Conservation (phyloP, 352 stramenopile genomes). For the Globisporangium abappressorium region DNA sequence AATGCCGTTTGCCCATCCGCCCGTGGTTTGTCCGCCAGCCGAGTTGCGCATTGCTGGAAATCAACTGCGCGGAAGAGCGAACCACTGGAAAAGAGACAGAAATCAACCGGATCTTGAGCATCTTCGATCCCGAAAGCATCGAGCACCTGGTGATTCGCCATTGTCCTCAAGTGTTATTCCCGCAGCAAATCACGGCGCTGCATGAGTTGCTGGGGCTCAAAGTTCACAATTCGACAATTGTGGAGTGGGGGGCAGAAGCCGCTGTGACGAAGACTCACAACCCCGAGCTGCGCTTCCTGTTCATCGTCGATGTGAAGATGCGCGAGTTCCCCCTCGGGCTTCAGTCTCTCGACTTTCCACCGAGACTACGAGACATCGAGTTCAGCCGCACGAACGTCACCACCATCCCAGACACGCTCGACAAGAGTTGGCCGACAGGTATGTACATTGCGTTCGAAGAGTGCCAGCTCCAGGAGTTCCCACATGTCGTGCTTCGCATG, state of each 20-base stretch:
- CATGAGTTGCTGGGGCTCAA: slow-evolving; percentile 24
- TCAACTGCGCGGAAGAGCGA: slow-evolving; percentile 19
- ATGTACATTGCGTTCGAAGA: slow-evolving; percentile 16
- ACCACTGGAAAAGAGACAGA: slow-evolving; percentile 12
- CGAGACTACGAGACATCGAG: slow-evolving; percentile 12
- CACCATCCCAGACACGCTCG: slow-evolving; percentile 12
- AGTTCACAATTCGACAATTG: slow-evolving; percentile 31
- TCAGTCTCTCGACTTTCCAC: slow-evolving; percentile 5
- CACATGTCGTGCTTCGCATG: slow-evolving; percentile 1
- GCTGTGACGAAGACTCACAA: slow-evolving; percentile 15
- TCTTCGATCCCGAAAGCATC: slow-evolving; percentile 16
- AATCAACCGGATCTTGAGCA: slow-evolving; percentile 16
- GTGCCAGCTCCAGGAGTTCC: slow-evolving; percentile 15
- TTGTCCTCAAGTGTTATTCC: slow-evolving; percentile 21
- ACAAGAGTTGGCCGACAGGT: slow-evolving; percentile 10
- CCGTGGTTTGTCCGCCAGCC: slow-evolving; percentile 24
- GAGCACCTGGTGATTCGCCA: slow-evolving; percentile 29
- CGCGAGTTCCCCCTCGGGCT: slow-evolving; percentile 13
- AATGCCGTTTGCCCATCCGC: slow-evolving; percentile 23
- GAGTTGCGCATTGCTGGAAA: slow-evolving; percentile 28
- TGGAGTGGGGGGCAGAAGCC: slow-evolving; percentile 13
- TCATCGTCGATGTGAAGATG: slow-evolving; percentile 17
- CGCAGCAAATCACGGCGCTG: slow-evolving; percentile 15
- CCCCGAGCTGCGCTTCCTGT: slow-evolving; percentile 13
- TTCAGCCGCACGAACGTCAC: slow-evolving; percentile 11